A percentile compares a stretch with the other conserved stretches of the same genome.
Evolutionary conservation across 1,284 basidiomycete genomes (phyloP).

Genomic region (Exsudoporus floridanus): DNA sequence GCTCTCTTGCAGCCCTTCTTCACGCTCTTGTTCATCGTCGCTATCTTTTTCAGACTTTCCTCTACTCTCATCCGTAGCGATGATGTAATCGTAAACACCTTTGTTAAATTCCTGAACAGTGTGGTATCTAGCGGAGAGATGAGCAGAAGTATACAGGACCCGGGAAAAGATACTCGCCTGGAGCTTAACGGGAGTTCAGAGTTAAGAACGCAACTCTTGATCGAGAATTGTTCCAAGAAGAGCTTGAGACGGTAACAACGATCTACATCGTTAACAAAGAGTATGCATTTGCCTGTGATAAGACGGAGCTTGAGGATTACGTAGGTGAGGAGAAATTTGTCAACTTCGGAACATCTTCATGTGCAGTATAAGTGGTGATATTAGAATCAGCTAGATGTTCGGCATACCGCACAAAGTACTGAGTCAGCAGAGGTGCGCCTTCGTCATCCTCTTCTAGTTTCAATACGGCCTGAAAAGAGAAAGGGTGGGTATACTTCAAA

Average conservation of each 20-base stretch:
- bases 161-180: conserved; percentile 43
- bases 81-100: conserved; percentile 98
- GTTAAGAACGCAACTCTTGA: conserved; percentile 95
- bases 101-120: conserved; percentile 99
- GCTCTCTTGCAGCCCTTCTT: conserved; percentile 1
- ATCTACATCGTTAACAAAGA: conserved; percentile 98
- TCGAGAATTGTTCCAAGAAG: conserved; percentile 97
- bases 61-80: conserved; percentile 91
- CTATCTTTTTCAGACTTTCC: conserved; percentile 54
- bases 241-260: conserved; percentile 93
- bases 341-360: conserved; percentile 80
- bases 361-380: not conserved
- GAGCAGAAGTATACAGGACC: not conserved
- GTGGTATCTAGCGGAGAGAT: conserved; percentile 68
- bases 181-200: conserved; percentile 95
- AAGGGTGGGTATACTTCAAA: not conserved
- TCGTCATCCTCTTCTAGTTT: conserved; percentile 85
- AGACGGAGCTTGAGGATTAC: conserved; percentile 94
- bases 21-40: conserved; percentile 41
- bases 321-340: conserved; percentile 94
- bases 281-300: conserved; percentile 93
- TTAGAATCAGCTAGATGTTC: not conserved
- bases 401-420: conserved; percentile 76
- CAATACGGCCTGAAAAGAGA: conserved; percentile 67
- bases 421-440: conserved; percentile 76